A percentile compares a stretch with the other conserved stretches of the same genome.
These are phyloP conservation scores for Suillus bovinus DNA, from an alignment of 768 basidiomycete genomes.

Conservation along the genomic window DNA sequence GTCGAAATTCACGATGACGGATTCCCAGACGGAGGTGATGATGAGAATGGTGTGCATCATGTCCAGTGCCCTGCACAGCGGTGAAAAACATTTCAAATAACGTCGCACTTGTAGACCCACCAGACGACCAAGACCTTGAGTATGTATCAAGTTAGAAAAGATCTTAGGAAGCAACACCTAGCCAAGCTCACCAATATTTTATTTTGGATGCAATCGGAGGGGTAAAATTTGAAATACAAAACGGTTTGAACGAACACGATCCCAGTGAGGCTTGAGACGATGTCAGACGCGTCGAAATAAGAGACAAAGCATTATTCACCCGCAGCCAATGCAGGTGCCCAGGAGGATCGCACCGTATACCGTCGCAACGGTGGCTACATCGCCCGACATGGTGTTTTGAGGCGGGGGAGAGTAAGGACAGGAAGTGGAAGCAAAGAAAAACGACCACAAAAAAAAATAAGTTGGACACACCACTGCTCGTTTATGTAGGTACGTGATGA, in stretches of 20 bases:
- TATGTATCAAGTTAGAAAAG: neutral
- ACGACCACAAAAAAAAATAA: neutral
- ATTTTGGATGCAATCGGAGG: slow-evolving; percentile 25
- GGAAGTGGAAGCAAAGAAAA: slow-evolving; percentile 29
- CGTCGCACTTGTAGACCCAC: neutral
- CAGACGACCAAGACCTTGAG: slow-evolving; percentile 30
- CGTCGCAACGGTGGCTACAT: slow-evolving; percentile 32
- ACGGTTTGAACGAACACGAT: slow-evolving; percentile 33
- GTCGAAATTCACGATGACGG: slow-evolving; percentile 26
- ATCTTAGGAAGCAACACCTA: neutral
- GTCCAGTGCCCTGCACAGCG: slow-evolving; percentile 21
- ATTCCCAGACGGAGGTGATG: slow-evolving; percentile 27
- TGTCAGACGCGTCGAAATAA: neutral
- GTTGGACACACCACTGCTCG: neutral
- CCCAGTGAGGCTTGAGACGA: slow-evolving; percentile 27
- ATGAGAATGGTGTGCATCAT: slow-evolving; percentile 32
- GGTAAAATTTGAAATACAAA: slow-evolving; percentile 33
- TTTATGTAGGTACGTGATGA: slow-evolving; percentile 34
- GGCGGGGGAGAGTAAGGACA: slow-evolving; percentile 22
- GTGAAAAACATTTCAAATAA: neutral
- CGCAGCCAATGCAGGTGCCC: slow-evolving; percentile 32
- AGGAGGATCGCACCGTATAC: slow-evolving; percentile 32
- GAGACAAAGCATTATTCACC: slow-evolving; percentile 15
- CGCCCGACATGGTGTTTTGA: slow-evolving; percentile 25
- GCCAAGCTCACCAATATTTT: slow-evolving; percentile 27